These are phyloP conservation scores for Colletotrichum sp. DNA, from an alignment of 2,329 filamentous ascomycete genomes.

Conservation along the genomic window DNA sequence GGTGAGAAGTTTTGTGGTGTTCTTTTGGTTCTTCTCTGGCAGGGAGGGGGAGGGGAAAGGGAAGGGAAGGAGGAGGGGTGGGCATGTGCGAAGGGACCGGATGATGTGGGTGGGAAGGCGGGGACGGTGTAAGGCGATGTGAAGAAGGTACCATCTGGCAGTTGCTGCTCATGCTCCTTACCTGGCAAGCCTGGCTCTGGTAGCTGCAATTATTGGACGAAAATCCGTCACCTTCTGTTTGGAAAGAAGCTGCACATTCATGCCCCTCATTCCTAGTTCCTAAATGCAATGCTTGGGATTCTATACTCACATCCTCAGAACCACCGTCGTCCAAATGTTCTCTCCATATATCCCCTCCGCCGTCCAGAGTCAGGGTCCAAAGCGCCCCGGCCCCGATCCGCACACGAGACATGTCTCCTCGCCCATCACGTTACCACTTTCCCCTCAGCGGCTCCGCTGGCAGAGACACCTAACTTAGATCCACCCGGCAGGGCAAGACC, in stretches of 20 bases:
- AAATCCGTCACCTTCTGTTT: neutral
- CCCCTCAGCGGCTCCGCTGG: conserved; percentile 1
- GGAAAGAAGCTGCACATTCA: neutral
- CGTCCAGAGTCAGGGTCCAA: neutral
- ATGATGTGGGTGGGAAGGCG: conserved; percentile 2
- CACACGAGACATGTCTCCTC: neutral
- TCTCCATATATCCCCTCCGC: neutral
- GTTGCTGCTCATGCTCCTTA: neutral
- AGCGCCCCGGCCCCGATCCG: neutral
- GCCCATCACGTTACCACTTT: neutral
- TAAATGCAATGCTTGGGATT: neutral
- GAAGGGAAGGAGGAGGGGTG: neutral
- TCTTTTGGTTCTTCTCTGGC: neutral
- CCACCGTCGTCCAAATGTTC: neutral
- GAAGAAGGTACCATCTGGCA: neutral
- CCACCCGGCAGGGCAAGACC: neutral
- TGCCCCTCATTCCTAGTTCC: neutral
- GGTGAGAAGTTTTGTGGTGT: conserved; percentile 2
- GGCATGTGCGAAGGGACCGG: neutral
- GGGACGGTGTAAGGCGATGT: neutral
- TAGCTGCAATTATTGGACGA: neutral
- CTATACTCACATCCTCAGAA: neutral
- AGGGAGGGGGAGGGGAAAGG: neutral
- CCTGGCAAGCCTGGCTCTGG: neutral
- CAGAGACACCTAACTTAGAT: neutral